Percentiles rank a stretch among this genome's conserved stretches.
Evolutionary conservation across 441 rosid species (phyloP).

Genomic region (Arabidopsis lyrata): DNA sequence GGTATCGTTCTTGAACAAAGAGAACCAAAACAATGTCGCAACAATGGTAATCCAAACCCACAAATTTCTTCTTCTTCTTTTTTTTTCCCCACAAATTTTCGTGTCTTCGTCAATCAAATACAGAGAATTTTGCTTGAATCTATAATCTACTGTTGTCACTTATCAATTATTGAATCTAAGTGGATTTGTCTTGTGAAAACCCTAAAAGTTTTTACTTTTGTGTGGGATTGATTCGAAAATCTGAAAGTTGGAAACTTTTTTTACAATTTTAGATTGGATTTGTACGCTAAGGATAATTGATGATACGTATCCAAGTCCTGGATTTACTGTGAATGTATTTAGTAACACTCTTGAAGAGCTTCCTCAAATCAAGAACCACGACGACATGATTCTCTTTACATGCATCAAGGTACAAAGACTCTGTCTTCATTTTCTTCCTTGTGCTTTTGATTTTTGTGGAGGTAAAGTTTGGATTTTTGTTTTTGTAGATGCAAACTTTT

Average conservation of each 20-base stretch:
- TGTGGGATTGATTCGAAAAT: background rate
- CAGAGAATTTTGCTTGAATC: background rate
- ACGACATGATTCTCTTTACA: slow-evolving; percentile 34
- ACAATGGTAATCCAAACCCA: slow-evolving; percentile 15
- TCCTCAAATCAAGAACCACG: slow-evolving; percentile 29
- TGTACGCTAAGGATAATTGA: slow-evolving; percentile 38
- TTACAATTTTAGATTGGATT: slow-evolving; percentile 34
- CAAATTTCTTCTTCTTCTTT: background rate
- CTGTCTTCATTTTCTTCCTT: background rate
- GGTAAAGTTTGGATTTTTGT: background rate
- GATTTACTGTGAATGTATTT: slow-evolving; percentile 44
- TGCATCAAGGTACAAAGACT: slow-evolving; percentile 40
- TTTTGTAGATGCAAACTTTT: slow-evolving; percentile 64
- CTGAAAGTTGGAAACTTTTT: background rate
- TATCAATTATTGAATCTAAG: background rate
- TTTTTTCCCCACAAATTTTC: background rate
- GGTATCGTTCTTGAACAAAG: slow-evolving; percentile 38
- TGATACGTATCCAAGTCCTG: slow-evolving; percentile 31
- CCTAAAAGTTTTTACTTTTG: background rate
- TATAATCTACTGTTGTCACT: background rate
- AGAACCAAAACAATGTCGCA: slow-evolving; percentile 36
- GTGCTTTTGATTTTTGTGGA: background rate
- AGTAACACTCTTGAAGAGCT: slow-evolving; percentile 32
- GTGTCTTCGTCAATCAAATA: background rate
- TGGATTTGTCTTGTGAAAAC: background rate